A percentile compares a stretch with the other conserved stretches of the same genome.
Evolutionary conservation across 2,329 filamentous ascomycete species (phyloP).

Genomic region (Diaporthe ilicicola): DNA sequence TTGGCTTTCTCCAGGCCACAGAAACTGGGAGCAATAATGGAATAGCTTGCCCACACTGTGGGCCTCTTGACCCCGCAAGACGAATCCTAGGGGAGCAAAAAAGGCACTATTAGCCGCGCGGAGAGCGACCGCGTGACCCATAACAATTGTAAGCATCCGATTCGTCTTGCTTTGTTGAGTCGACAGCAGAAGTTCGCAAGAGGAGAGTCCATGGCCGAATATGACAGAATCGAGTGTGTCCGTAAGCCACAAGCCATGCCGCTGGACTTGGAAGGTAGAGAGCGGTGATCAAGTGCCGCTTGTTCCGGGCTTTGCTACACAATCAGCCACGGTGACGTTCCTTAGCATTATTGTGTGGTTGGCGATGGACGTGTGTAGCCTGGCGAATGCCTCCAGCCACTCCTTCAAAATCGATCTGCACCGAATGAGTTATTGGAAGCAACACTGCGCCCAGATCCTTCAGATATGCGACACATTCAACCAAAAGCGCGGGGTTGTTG

Average conservation of each 20-base stretch:
- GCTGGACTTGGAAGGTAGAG: background rate
- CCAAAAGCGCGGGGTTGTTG: background rate
- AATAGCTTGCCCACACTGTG: conserved; percentile 7
- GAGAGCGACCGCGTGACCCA: conserved; percentile 19
- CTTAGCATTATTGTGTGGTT: background rate
- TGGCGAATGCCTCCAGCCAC: background rate
- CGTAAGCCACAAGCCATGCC: conserved; percentile 7
- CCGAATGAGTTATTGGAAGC: background rate
- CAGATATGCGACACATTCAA: background rate
- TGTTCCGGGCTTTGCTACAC: background rate
- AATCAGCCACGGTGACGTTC: background rate
- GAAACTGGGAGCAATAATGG: background rate
- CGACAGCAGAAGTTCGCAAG: background rate
- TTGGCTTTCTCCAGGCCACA: background rate
- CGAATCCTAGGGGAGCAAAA: conserved; percentile 8
- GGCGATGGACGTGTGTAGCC: too few relatives aligned
- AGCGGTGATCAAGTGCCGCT: background rate
- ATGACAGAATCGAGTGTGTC: background rate
- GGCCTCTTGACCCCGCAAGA: conserved; percentile 14
- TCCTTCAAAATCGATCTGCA: background rate
- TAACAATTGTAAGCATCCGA: conserved; percentile 2
- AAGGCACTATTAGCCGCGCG: conserved; percentile 17
- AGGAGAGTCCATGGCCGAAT: background rate
- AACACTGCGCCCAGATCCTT: background rate
- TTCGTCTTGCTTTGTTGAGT: background rate